Conservation (phyloP, 257 asterid species). For the Craterostigma plantagineum region DNA sequence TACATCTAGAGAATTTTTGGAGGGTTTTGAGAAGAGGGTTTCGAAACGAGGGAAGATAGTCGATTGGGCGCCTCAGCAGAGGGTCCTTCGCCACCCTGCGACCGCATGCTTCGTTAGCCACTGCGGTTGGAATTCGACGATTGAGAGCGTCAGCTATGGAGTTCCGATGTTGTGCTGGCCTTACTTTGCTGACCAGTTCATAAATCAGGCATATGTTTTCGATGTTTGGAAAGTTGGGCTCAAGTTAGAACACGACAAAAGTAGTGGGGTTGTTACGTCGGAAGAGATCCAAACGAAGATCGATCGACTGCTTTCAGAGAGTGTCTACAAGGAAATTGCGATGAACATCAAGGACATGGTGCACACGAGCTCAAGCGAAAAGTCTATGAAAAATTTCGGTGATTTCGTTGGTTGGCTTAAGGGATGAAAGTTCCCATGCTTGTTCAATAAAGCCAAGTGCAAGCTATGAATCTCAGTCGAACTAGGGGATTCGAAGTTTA, state of each 20-base stretch:
- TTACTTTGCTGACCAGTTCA: slow-evolving; percentile 37
- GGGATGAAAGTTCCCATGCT: too few relatives aligned
- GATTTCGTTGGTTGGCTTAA: too few relatives aligned
- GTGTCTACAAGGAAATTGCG: too few relatives aligned
- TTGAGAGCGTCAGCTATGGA: slow-evolving; percentile 36
- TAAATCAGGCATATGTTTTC: slow-evolving; percentile 33
- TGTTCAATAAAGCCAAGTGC: too few relatives aligned
- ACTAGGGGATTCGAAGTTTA: too few relatives aligned
- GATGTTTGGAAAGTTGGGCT: slow-evolving; percentile 48
- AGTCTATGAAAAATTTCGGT: too few relatives aligned
- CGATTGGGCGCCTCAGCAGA: slow-evolving; percentile 40
- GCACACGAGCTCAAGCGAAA: too few relatives aligned
- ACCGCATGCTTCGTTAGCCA: slow-evolving; percentile 44
- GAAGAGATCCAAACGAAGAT: too few relatives aligned
- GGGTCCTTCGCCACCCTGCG: slow-evolving; percentile 37
- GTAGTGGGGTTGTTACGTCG: slow-evolving; percentile 10
- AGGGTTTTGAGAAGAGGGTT: slow-evolving; percentile 14
- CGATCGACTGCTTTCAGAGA: too few relatives aligned
- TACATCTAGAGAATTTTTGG: slow-evolving; percentile 9
- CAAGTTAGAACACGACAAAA: slow-evolving; percentile 10
- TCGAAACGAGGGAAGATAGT: slow-evolving; percentile 15
- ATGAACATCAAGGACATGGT: too few relatives aligned
- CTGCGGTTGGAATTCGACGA: slow-evolving; percentile 60
- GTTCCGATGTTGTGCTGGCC: slow-evolving; percentile 45
- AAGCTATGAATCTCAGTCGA: too few relatives aligned